Evolutionary conservation across 441 rosid genomes (phyloP), one percentile per base, ranked within the genome.

Genomic region (Metrosideros polymorpha): DNA sequence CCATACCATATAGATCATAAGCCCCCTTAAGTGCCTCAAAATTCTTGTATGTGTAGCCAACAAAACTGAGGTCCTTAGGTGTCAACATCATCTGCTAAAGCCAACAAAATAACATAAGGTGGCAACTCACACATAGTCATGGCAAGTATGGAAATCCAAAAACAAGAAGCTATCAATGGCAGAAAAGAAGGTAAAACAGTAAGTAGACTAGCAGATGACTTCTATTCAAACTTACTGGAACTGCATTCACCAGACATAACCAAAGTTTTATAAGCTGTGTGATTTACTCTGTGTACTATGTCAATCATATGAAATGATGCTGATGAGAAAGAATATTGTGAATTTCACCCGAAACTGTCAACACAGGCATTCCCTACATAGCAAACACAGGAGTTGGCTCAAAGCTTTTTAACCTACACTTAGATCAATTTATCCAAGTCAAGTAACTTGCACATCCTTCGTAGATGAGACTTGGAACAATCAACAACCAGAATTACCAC

Each of bases 41-140:
- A 83, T 93, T 92, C 88, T 92, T 93, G 91, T 92, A 93, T 76
- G 95, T 92, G 85, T 93, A 93, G 30, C 95, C 95, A 83, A 93
- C 89, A 52, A 92, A 93, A 88, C 92, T 93, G 49, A 87, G 90
- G 85, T 93, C 95, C 91, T 93, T 90, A 10, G 95, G 91, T 85
- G 93, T 85, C 87, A 54, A 83, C 83, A 93, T 88, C 92, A 91
- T 91, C 95, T 92, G 92, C 85, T 84, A 13, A 18, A 71, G 79
- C n/a, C 47, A 25, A 71, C 47, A 71, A 47, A 19, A 4, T 32
- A 63, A 71, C 79, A 39, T 39, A 35, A 71, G 79, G 79, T 39
- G 79, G 47, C 79, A 71, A 71, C 79, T 71, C 79, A 71, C 47
- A 32, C 45, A 61, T 15, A 22, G 79, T 39, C n/a, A 39, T 39